Conservation (phyloP, 805 yeast genomes). For the Candida awuae region DNA sequence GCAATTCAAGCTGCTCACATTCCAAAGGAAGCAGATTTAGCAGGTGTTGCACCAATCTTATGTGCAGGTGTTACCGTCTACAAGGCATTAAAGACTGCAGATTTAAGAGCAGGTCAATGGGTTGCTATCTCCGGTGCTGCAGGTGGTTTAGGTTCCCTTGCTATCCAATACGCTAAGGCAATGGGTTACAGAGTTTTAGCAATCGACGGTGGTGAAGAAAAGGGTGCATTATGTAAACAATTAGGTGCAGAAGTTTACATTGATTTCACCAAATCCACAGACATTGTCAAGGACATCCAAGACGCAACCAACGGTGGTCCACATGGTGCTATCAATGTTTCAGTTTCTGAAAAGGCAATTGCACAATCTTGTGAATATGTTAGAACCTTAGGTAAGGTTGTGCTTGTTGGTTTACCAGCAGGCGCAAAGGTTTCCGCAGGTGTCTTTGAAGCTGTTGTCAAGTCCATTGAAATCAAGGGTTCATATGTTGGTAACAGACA, state of each 20-base stretch:
- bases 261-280: conserved; percentile 42
- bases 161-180: conserved; percentile 68
- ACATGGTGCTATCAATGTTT: conserved; percentile 63
- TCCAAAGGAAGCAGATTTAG: conserved; percentile 64
- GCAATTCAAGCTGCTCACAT: conserved; percentile 79
- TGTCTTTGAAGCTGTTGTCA: conserved; percentile 68
- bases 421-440: conserved; percentile 63
- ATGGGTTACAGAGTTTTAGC: conserved; percentile 67
- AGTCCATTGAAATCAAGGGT: conserved; percentile 64
- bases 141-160: conserved; percentile 74
- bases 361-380: conserved; percentile 51
- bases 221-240: conserved; percentile 42
- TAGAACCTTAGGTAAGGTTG: conserved; percentile 54
- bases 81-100: conserved; percentile 80
- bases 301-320: conserved; percentile 44
- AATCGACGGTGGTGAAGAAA: conserved; percentile 69
- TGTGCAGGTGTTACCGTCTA: conserved; percentile 90
- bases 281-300: conserved; percentile 34
- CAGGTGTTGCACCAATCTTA: conserved; percentile 70
- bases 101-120: conserved; percentile 65
- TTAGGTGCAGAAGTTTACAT: conserved; percentile 60
- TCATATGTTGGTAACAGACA: conserved; percentile 87
- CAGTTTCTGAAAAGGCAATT: conserved; percentile 46
- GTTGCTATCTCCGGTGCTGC: conserved; percentile 72
- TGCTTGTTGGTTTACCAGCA: conserved; percentile 66